Conservation (phyloP, 2,329 filamentous ascomycete genomes). For the Ceratocystis alfenasii region DNA sequence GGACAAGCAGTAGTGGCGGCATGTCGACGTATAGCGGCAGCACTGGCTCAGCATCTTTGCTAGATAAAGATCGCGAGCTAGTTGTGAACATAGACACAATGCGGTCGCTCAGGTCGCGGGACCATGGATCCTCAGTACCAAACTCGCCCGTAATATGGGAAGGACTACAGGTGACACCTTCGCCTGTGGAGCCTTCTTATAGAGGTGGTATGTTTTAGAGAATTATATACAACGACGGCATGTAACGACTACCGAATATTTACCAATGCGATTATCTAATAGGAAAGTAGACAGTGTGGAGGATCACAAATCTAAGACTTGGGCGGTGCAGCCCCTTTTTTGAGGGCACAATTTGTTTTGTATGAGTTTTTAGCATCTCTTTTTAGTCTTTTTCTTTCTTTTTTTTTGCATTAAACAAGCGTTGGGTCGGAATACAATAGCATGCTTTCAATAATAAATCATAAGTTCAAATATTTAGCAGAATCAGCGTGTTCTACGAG, state of each 20-base stretch:
- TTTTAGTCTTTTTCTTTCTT: background rate
- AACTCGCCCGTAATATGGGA: conserved; percentile 7
- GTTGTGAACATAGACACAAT: conserved; percentile 10
- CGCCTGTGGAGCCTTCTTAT: conserved; percentile 13
- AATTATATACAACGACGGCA: background rate
- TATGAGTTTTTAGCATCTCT: background rate
- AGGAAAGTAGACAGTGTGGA: no score
- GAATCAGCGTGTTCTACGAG: background rate
- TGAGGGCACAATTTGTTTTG: background rate
- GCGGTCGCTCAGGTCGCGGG: conserved; percentile 17
- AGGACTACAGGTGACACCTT: background rate
- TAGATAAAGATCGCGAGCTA: conserved; percentile 17
- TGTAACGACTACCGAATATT: background rate
- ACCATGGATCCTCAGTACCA: conserved; percentile 5
- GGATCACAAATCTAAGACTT: background rate
- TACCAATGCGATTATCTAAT: background rate
- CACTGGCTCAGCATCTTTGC: conserved; percentile 13
- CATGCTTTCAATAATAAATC: background rate
- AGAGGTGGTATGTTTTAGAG: conserved; percentile 1
- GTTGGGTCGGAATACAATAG: background rate
- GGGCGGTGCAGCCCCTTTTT: background rate
- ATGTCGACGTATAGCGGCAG: conserved; percentile 30
- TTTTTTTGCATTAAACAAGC: background rate
- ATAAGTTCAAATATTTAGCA: background rate
- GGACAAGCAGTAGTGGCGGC: conserved; percentile 30